A percentile compares a stretch with the other conserved stretches of the same genome.
Conservation (phyloP, 2,329 filamentous ascomycete species). For the Neofusicoccum cordaticola region DNA sequence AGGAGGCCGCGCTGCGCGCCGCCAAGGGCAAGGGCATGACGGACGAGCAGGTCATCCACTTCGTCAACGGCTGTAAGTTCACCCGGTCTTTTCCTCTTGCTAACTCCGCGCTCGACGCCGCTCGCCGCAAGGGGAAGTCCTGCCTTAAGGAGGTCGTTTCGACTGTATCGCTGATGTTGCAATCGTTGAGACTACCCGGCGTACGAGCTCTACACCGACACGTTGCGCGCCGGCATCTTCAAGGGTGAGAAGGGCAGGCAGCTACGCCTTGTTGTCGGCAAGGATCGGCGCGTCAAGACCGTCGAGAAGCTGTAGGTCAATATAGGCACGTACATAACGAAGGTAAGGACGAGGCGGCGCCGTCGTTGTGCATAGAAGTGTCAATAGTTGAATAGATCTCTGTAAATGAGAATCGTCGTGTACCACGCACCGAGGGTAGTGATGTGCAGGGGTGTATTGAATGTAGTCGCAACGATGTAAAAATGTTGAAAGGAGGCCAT, state of each 20-base stretch:
- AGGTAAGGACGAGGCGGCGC: not conserved
- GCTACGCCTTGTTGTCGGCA: conserved; percentile 50
- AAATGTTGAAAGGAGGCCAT: no score
- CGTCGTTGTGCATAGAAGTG: not conserved
- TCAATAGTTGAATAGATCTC: not conserved
- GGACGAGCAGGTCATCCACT: conserved; percentile 71
- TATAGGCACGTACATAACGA: not conserved
- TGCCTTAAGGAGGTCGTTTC: no score
- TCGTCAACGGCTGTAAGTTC: conserved; percentile 58
- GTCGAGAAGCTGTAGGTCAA: conserved; percentile 16
- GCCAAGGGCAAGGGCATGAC: conserved; percentile 75
- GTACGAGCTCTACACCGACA: conserved; percentile 55
- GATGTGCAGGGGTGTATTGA: no score
- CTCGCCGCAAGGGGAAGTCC: no score
- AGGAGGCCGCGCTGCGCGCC: conserved; percentile 68
- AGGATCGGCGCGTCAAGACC: conserved; percentile 24
- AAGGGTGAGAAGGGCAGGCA: conserved; percentile 44
- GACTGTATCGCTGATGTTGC: not conserved
- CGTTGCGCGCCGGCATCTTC: conserved; percentile 50
- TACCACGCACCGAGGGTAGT: no score
- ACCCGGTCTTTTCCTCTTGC: not conserved
- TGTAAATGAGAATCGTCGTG: no score
- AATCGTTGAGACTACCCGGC: conserved; percentile 43
- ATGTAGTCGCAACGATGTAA: no score
- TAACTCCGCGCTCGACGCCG: not conserved